A percentile compares a stretch with the other conserved stretches of the same genome.
Evolutionary conservation across 352 stramenopile species (phyloP).

Genomic region (Globisporangium okanoganense): DNA sequence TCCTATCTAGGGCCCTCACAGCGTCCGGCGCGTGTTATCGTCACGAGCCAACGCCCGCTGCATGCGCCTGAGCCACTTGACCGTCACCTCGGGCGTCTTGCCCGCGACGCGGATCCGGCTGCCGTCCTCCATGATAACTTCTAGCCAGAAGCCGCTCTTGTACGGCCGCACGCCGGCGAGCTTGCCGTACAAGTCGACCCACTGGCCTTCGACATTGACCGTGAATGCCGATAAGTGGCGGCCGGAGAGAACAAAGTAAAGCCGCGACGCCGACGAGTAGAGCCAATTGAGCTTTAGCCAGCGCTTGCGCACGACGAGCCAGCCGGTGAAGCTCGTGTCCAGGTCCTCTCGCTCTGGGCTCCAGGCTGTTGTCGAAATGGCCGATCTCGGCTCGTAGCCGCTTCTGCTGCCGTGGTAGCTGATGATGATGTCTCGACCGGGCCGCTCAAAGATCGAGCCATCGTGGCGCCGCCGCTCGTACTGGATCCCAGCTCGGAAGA

Average conservation of each 20-base stretch:
- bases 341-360: slow-evolving; percentile 7
- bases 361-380: background rate
- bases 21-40: background rate
- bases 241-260: slow-evolving; percentile 36
- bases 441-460: slow-evolving; percentile 22
- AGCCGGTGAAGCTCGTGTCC: slow-evolving; percentile 22
- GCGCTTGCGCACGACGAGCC: slow-evolving; percentile 21
- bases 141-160: slow-evolving; percentile 15
- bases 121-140: slow-evolving; percentile 10
- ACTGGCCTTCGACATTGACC: slow-evolving; percentile 40
- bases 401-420: background rate
- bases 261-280: slow-evolving; percentile 10
- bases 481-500: slow-evolving; percentile 20
- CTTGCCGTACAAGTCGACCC: slow-evolving; percentile 28
- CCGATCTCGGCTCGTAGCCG: background rate
- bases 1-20: too few relatives aligned
- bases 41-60: slow-evolving; percentile 3
- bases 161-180: slow-evolving; percentile 11
- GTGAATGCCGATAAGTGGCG: slow-evolving; percentile 27
- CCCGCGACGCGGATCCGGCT: slow-evolving; percentile 23
- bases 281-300: slow-evolving; percentile 21
- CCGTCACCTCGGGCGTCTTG: slow-evolving; percentile 5
- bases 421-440: background rate
- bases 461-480: slow-evolving; percentile 10
- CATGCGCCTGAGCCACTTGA: slow-evolving; percentile 11